A percentile compares a stretch with the other conserved stretches of the same genome.
phyloP scores from a whole-genome alignment of 73 alveolate genomes.

The Paramecium tetraurelia region DNA sequence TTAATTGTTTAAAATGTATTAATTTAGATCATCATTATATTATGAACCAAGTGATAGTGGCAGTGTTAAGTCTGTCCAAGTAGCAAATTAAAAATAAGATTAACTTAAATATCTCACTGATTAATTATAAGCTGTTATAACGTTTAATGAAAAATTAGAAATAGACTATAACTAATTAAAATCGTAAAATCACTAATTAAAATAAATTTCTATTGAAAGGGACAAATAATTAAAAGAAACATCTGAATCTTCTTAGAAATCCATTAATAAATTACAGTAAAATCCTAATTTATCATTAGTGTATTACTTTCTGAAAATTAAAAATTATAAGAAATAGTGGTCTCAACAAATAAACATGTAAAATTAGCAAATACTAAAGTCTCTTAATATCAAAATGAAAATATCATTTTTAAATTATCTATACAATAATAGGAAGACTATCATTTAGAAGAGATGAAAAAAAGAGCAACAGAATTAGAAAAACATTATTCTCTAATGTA shows the following conservation, averaged over 20 bases:
- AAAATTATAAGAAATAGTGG: neutral
- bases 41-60: neutral
- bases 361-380: neutral
- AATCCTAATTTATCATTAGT: neutral
- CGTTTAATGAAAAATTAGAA: neutral
- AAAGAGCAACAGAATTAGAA: neutral
- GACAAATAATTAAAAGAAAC: neutral
- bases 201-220: neutral
- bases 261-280: neutral
- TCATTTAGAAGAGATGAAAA: neutral
- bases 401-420: neutral
- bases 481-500: neutral
- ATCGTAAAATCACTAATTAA: neutral
- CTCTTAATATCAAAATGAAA: neutral
- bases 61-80: neutral
- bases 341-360: neutral
- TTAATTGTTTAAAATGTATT: neutral
- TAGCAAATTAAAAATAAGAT: neutral
- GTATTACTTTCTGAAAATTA: neutral
- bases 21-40: conserved; percentile 16
- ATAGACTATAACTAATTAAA: neutral
- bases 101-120: neutral
- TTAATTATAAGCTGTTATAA: neutral
- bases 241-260: neutral
- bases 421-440: neutral